Evolutionary conservation across 1,284 basidiomycete genomes (phyloP).

Genomic region (Testicularia cyperi): DNA sequence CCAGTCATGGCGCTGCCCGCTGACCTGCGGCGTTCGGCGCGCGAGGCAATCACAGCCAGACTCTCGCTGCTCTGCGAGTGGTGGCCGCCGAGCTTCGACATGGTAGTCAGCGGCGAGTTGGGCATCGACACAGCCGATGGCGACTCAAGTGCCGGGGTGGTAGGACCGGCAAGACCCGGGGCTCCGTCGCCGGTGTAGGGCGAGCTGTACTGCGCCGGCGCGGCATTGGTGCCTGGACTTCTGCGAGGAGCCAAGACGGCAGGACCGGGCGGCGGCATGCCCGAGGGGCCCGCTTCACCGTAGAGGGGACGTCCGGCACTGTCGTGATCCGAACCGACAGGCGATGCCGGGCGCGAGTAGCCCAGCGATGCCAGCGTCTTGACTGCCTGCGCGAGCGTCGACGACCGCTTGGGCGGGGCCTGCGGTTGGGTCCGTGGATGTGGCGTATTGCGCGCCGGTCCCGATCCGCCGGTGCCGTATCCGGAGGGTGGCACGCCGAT

Average conservation of each 20-base stretch:
- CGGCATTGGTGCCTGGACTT: conserved; percentile 18
- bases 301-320: conserved; percentile 20
- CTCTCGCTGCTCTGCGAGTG: conserved; percentile 49
- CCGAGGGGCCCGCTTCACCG: conserved; percentile 29
- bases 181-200: conserved; percentile 22
- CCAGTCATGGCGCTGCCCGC: conserved; percentile 5
- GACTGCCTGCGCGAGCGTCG: conserved; percentile 49
- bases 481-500: conserved; percentile 26
- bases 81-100: conserved; percentile 25
- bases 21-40: conserved; percentile 17
- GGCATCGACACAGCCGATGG: conserved; percentile 20
- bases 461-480: conserved; percentile 31
- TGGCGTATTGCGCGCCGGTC: conserved; percentile 17
- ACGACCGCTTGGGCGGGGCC: conserved; percentile 60
- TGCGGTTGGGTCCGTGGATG: conserved; percentile 57
- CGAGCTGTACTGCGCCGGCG: conserved; percentile 34
- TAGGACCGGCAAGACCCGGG: conserved; percentile 1
- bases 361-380: conserved; percentile 51
- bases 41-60: conserved; percentile 29
- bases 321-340: conserved; percentile 35
- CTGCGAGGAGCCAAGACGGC: conserved; percentile 30
- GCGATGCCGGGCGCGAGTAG: conserved; percentile 47
- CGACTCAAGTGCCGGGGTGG: conserved; percentile 10
- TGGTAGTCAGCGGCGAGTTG: conserved; percentile 16
- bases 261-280: conserved; percentile 33